Conservation (phyloP, 2,329 filamentous ascomycete genomes). For the Paramyrothecium sp. region DNA sequence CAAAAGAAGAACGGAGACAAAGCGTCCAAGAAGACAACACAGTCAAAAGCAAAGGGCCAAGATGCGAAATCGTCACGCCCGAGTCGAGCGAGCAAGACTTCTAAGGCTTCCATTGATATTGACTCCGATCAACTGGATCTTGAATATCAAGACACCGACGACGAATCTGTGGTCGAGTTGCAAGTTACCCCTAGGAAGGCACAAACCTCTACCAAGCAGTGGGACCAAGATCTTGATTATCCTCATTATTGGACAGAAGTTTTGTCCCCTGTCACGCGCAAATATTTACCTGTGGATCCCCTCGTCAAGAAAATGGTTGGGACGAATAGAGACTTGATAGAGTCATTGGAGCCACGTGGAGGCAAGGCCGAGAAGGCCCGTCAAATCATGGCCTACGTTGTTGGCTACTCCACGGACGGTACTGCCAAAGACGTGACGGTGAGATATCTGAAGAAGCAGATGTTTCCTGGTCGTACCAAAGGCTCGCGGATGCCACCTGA, state of each 20-base stretch:
- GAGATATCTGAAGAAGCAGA: constrained; percentile 78
- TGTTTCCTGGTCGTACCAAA: constrained; percentile 87
- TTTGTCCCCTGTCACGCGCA: constrained; percentile 76
- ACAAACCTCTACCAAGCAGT: constrained; percentile 43
- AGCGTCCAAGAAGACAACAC: constrained; percentile 1
- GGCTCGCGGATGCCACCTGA: constrained; percentile 75
- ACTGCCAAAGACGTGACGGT: constrained; percentile 94
- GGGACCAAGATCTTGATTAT: constrained; percentile 75
- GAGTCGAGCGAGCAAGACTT: constrained; percentile 5
- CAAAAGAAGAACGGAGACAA: not conserved
- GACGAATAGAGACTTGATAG: constrained; percentile 68
- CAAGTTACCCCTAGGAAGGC: constrained; percentile 37
- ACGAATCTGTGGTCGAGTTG: constrained; percentile 59
- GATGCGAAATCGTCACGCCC: constrained; percentile 14
- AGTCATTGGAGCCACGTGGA: constrained; percentile 79
- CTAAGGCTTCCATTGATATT: constrained; percentile 15
- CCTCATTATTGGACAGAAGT: constrained; percentile 95
- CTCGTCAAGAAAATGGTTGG: constrained; percentile 68
- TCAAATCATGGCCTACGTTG: constrained; percentile 85
- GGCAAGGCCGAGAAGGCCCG: constrained; percentile 80
- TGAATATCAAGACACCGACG: constrained; percentile 49
- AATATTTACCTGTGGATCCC: constrained; percentile 76
- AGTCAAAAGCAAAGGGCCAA: constrained; percentile 9
- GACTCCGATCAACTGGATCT: constrained; percentile 45
- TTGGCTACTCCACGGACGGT: constrained; percentile 79